phyloP scores from a whole-genome alignment of 2,329 filamentous ascomycete species.

The Hypoxylon sp. region DNA sequence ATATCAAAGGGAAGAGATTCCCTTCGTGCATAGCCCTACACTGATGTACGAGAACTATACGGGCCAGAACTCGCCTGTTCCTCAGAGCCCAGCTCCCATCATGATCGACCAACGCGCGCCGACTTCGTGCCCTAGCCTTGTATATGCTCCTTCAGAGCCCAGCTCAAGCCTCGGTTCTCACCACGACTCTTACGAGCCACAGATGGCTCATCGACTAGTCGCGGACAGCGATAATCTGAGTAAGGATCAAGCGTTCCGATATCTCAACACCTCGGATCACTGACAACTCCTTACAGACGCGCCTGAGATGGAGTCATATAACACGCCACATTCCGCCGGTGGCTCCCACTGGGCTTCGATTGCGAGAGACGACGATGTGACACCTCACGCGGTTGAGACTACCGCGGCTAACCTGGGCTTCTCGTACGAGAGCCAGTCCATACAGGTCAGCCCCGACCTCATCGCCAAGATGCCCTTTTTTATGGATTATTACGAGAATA shows the following conservation, averaged over 20 bases:
- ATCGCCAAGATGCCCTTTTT: conserved; percentile 85
- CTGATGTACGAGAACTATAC: conserved; percentile 67
- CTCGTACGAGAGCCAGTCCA: conserved; percentile 54
- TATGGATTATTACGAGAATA: conserved; percentile 92
- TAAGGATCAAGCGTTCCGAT: conserved; percentile 52
- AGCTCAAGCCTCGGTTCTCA: conserved; percentile 69
- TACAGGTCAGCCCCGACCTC: conserved; percentile 67
- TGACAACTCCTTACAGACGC: conserved; percentile 53
- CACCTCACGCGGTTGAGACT: conserved; percentile 53
- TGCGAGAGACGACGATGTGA: conserved; percentile 55
- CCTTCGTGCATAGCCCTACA: conserved; percentile 63
- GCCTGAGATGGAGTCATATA: conserved; percentile 62
- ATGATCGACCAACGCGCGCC: conserved; percentile 66
- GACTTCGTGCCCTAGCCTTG: conserved; percentile 68
- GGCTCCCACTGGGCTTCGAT: conserved; percentile 57
- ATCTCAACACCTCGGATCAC: conserved; percentile 40
- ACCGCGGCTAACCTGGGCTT: conserved; percentile 59
- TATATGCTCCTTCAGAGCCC: conserved; percentile 68
- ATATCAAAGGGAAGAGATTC: conserved; percentile 62
- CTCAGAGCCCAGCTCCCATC: conserved; percentile 65
- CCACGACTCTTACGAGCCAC: conserved; percentile 65
- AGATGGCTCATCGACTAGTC: conserved; percentile 61
- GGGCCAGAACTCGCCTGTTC: conserved; percentile 60
- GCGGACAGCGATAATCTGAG: conserved; percentile 65
- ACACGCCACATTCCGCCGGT: conserved; percentile 57